Percentiles rank a stretch among this genome's conserved stretches.
Evolutionary conservation across 192 early-diverging fungal species (phyloP).

Genomic region (Backusella parvicylindrica): DNA sequence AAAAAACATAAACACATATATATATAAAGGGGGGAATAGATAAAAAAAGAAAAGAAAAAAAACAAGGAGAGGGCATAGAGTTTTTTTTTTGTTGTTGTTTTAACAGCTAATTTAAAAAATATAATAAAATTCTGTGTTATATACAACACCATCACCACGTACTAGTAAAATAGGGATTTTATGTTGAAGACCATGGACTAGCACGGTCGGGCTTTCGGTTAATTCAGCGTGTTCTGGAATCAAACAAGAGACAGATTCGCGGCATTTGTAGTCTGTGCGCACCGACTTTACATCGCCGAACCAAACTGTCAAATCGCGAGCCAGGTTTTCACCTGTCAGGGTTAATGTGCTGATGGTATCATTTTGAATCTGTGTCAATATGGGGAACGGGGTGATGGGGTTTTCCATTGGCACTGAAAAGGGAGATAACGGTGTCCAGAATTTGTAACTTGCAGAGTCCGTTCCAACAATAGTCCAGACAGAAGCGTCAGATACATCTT

Average conservation of each 20-base stretch:
- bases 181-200: not conserved
- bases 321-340: constrained; percentile 64
- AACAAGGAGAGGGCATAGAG: not conserved
- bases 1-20: not conserved
- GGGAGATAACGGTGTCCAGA: constrained; percentile 32
- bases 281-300: constrained; percentile 59
- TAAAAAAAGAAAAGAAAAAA: not conserved
- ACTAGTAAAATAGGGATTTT: constrained; percentile 29
- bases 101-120: constrained; percentile 4
- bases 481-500: constrained; percentile 79
- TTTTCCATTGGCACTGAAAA: not conserved
- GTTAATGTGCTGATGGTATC: constrained; percentile 35
- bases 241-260: constrained; percentile 37
- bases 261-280: constrained; percentile 42
- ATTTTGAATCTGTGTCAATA: constrained; percentile 22
- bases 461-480: constrained; percentile 94
- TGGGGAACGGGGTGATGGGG: not conserved
- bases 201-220: constrained; percentile 6
- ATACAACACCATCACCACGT: constrained; percentile 35
- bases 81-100: not conserved
- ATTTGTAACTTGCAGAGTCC: constrained; percentile 52
- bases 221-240: constrained; percentile 32
- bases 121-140: constrained; percentile 28
- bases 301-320: constrained; percentile 63
- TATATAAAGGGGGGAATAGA: not conserved